These are phyloP conservation scores for Lobulomyces angularis DNA, from an alignment of 192 early-diverging fungal species.

Conservation along the genomic window DNA sequence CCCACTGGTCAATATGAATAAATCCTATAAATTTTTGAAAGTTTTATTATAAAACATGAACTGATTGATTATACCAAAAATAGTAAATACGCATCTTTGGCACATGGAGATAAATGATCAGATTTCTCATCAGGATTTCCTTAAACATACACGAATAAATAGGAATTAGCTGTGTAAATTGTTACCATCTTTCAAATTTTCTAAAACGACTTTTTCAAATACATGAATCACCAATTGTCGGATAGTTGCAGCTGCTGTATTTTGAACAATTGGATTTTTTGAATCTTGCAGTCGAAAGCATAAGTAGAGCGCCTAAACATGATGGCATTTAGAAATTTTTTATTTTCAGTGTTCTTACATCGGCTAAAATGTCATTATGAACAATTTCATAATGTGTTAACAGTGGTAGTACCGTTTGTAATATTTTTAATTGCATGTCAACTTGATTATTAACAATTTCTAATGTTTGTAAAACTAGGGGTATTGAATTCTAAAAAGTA, in stretches of 20 bases:
- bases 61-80: conserved; percentile 62
- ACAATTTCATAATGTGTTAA: conserved; percentile 68
- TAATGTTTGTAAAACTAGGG: conserved; percentile 52
- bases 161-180: conserved; percentile 1
- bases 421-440: conserved; percentile 84
- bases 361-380: conserved; percentile 68
- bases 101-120: conserved; percentile 36
- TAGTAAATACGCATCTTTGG: conserved; percentile 74
- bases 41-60: not conserved
- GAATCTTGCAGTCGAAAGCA: conserved; percentile 78
- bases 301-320: conserved; percentile 53
- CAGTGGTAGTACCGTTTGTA: conserved; percentile 84
- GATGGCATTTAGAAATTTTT: not conserved
- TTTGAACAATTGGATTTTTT: conserved; percentile 64
- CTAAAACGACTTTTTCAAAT: conserved; percentile 69
- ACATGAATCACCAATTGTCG: conserved; percentile 70
- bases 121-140: conserved; percentile 1
- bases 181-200: conserved; percentile 26
- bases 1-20: conserved; percentile 65
- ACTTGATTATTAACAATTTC: conserved; percentile 53
- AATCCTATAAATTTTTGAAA: conserved; percentile 34
- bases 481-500: conserved; percentile 13
- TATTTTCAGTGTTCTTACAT: conserved; percentile 29
- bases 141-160: conserved; percentile 5
- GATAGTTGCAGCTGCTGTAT: conserved; percentile 75